Conservation (phyloP, 140 eudicot species). For the Bidens hawaiensis region DNA sequence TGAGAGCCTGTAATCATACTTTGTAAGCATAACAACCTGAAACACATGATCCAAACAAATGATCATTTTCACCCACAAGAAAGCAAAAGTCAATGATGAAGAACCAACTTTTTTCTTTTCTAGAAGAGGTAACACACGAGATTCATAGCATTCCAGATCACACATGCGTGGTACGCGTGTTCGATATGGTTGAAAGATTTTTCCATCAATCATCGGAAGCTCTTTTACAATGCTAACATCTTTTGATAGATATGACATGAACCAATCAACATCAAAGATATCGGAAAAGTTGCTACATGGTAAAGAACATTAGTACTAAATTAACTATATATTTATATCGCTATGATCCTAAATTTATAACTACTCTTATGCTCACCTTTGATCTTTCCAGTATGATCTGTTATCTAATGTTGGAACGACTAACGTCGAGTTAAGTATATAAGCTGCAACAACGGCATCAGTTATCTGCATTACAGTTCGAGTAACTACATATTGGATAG, state of each 20-base stretch:
- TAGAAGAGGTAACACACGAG: constrained; percentile 43
- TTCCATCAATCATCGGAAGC: constrained; percentile 42
- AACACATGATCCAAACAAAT: not conserved
- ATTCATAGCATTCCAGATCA: constrained; percentile 40
- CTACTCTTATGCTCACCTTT: constrained; percentile 43
- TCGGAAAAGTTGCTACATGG: constrained; percentile 49
- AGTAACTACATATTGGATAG: not conserved
- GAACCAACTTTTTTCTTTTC: constrained; percentile 43
- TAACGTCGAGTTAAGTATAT: constrained; percentile 70
- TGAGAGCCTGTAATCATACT: constrained; percentile 69
- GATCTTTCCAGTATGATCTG: constrained; percentile 76
- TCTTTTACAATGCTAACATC: constrained; percentile 45
- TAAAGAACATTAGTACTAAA: not conserved
- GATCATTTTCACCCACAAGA: constrained; percentile 1
- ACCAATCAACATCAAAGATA: constrained; percentile 58
- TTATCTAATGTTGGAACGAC: constrained; percentile 74
- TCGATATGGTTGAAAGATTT: constrained; percentile 25
- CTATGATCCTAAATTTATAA: not conserved
- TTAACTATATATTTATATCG: not conserved
- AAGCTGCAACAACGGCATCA: constrained; percentile 86
- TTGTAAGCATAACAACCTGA: constrained; percentile 71
- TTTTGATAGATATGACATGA: constrained; percentile 48
- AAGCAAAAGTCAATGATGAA: not conserved
- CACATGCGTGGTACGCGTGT: constrained; percentile 55
- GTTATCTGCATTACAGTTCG: constrained; percentile 44